Conservation (phyloP, 495 filamentous ascomycete species). For the Penicillium cosmopolitanum region DNA sequence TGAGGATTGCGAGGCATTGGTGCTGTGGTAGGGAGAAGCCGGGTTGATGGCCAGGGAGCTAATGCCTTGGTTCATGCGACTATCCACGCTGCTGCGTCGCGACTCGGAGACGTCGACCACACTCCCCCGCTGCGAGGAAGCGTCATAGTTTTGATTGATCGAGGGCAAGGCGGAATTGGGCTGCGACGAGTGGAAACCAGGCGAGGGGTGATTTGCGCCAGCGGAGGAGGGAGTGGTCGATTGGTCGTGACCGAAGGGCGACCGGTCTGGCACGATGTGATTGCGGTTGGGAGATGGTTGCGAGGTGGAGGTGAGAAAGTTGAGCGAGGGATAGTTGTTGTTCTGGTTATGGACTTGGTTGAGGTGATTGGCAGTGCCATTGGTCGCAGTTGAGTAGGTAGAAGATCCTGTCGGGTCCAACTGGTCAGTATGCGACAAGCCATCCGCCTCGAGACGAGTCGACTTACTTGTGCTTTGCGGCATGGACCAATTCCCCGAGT, state of each 20-base stretch:
- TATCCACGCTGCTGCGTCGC: constrained; percentile 78
- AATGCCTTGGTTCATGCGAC: constrained; percentile 72
- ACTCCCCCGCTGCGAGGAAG: constrained; percentile 49
- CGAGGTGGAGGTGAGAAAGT: constrained; percentile 51
- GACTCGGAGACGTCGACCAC: constrained; percentile 56
- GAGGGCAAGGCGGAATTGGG: constrained; percentile 49
- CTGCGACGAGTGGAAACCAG: constrained; percentile 46
- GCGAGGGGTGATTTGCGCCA: constrained; percentile 48
- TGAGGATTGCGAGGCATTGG: constrained; percentile 77
- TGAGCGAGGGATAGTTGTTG: constrained; percentile 52
- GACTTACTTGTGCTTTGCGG: constrained; percentile 51
- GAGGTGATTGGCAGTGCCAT: constrained; percentile 43
- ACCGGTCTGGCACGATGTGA: constrained; percentile 50
- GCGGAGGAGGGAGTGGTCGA: constrained; percentile 50
- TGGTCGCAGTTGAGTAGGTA: constrained; percentile 55
- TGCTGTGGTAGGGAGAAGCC: constrained; percentile 71
- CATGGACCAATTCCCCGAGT: constrained; percentile 57
- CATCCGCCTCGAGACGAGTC: constrained; percentile 19
- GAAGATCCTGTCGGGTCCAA: constrained; percentile 52
- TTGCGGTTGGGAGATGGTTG: constrained; percentile 55
- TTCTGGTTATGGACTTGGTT: constrained; percentile 8
- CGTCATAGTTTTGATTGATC: constrained; percentile 56
- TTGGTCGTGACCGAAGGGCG: constrained; percentile 44
- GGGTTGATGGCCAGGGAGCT: constrained; percentile 67
- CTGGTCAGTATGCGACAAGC: constrained; percentile 32